These are phyloP conservation scores for Galerina marginata DNA, from an alignment of 768 basidiomycete species.

Conservation along the genomic window DNA sequence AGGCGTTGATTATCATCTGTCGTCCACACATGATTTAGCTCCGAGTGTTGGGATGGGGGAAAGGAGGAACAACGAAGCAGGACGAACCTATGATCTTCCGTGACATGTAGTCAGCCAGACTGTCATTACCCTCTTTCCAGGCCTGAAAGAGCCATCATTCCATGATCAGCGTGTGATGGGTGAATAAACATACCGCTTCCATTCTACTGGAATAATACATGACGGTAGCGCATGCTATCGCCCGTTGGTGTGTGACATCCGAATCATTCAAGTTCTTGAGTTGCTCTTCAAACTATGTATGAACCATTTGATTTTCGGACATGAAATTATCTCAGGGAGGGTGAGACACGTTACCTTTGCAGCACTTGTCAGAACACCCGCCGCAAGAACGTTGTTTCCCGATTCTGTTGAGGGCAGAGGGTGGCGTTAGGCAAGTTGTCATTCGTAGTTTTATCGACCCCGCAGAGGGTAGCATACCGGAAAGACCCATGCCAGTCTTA, in stretches of 20 bases:
- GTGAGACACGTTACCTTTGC: conserved; percentile 61
- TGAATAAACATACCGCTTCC: conserved; percentile 73
- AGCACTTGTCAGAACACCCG: conserved; percentile 70
- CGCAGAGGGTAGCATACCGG: conserved; percentile 56
- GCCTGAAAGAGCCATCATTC: conserved; percentile 58
- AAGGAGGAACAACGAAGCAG: conserved; percentile 17
- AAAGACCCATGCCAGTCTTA: conserved; percentile 76
- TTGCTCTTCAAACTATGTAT: conserved; percentile 77
- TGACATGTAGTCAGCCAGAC: conserved; percentile 83
- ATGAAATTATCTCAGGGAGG: conserved; percentile 8
- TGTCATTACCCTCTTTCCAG: conserved; percentile 82
- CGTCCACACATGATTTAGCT: conserved; percentile 39
- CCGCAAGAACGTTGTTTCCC: conserved; percentile 68
- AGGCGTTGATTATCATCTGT: conserved; percentile 72
- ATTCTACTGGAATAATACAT: conserved; percentile 83
- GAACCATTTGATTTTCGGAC: conserved; percentile 24
- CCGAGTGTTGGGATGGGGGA: conserved; percentile 21
- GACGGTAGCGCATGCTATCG: conserved; percentile 68
- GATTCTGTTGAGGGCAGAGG: conserved; percentile 50
- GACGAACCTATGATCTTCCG: conserved; percentile 77
- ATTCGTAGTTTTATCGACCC: conserved; percentile 9
- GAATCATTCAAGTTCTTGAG: conserved; percentile 64
- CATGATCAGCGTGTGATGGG: conserved; percentile 35
- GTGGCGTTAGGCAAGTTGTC: conserved; percentile 21
- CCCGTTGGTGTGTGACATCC: conserved; percentile 59